Evolutionary conservation across 176 grass and related monocot genomes (phyloP).

Genomic region (Juncus effusus): DNA sequence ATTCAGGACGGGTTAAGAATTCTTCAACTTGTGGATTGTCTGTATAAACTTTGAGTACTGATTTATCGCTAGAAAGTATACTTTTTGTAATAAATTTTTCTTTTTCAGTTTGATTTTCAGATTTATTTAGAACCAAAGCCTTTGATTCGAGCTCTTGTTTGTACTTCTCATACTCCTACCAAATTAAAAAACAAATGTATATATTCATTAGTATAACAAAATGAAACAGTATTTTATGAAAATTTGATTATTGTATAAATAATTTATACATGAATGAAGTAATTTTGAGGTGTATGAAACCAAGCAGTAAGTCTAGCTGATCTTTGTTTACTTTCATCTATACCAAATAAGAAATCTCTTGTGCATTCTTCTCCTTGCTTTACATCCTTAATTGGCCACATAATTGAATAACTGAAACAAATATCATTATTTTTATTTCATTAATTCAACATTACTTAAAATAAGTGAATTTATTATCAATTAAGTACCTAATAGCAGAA

Average conservation of each 20-base stretch:
- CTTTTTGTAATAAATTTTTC: constrained; percentile 27
- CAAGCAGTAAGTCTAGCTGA: constrained; percentile 97
- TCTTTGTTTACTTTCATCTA: constrained; percentile 74
- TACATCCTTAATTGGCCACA: constrained; percentile 77
- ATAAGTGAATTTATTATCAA: not conserved
- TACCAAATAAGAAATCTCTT: constrained; percentile 81
- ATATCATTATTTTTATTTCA: too few species aligned
- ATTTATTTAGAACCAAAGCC: constrained; percentile 30
- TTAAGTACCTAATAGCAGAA: constrained; percentile 76
- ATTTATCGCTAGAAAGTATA: constrained; percentile 51
- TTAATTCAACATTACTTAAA: not conserved
- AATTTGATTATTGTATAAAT: not conserved
- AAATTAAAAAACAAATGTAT: constrained; percentile 13
- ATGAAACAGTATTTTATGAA: not conserved
- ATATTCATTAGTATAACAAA: constrained; percentile 3
- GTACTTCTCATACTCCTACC: constrained; percentile 73
- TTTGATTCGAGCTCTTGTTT: constrained; percentile 60
- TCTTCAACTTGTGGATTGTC: constrained; percentile 87
- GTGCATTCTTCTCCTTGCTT: constrained; percentile 78
- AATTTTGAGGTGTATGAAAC: constrained; percentile 91
- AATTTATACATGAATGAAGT: constrained; percentile 68
- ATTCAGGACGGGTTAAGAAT: constrained; percentile 80
- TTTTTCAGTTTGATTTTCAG: constrained; percentile 17
- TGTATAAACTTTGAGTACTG: constrained; percentile 63
- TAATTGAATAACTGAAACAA: constrained; percentile 81